Percentiles rank a stretch among this genome's conserved stretches.
Conservation (phyloP, 257 asterid species). For the Nicotiana attenuata region DNA sequence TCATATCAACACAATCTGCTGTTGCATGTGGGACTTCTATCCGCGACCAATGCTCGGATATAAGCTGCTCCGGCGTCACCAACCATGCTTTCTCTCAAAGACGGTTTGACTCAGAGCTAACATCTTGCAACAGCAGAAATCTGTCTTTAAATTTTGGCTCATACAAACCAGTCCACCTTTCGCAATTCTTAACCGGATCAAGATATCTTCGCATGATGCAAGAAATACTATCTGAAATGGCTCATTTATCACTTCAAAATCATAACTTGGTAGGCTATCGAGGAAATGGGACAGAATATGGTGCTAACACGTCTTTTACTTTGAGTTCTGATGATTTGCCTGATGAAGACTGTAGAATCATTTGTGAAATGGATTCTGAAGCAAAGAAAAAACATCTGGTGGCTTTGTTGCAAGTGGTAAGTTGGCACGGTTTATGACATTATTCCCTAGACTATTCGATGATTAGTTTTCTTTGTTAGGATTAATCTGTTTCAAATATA, state of each 20-base stretch:
- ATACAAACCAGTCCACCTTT: slow-evolving; percentile 32
- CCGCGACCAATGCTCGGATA: slow-evolving; percentile 50
- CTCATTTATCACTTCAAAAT: slow-evolving; percentile 45
- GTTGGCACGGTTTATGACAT: not conserved
- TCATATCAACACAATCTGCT: slow-evolving; percentile 47
- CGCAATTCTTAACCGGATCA: slow-evolving; percentile 47
- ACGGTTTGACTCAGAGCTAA: slow-evolving; percentile 38
- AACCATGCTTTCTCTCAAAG: slow-evolving; percentile 33
- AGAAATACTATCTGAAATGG: slow-evolving; percentile 67
- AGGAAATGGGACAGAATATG: slow-evolving; percentile 16
- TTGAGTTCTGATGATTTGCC: slow-evolving; percentile 15
- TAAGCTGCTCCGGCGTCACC: slow-evolving; percentile 40
- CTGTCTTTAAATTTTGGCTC: slow-evolving; percentile 40
- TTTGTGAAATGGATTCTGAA: slow-evolving; percentile 28
- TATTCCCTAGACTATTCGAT: not conserved
- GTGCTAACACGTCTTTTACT: slow-evolving; percentile 15
- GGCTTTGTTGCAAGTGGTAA: slow-evolving; percentile 68
- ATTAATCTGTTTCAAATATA: no score
- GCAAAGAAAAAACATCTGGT: slow-evolving; percentile 57
- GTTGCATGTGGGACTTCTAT: slow-evolving; percentile 16
- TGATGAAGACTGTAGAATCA: slow-evolving; percentile 11
- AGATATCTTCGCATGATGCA: slow-evolving; percentile 58
- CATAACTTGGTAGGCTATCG: slow-evolving; percentile 19
- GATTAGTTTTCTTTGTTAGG: not conserved
- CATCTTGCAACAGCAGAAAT: slow-evolving; percentile 46